A percentile compares a stretch with the other conserved stretches of the same genome.
These are phyloP conservation scores for Polyporus tsugae DNA, from an alignment of 1,284 basidiomycete genomes.

Conservation along the genomic window DNA sequence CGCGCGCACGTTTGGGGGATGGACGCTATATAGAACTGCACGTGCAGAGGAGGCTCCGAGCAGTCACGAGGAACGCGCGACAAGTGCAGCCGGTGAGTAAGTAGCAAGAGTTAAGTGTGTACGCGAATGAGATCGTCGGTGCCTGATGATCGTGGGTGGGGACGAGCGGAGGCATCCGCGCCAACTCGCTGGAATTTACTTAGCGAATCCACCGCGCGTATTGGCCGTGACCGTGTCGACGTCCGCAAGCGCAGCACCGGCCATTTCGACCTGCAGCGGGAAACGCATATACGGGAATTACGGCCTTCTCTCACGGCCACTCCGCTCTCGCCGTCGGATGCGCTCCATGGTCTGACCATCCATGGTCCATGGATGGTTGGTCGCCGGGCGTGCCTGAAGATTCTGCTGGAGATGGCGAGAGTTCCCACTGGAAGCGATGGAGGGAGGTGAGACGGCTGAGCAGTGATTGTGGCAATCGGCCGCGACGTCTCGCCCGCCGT, in stretches of 20 bases:
- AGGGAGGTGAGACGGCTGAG: neutral
- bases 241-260: neutral
- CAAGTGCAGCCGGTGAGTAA: neutral
- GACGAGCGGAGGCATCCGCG: neutral
- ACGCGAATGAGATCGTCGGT: slow-evolving; percentile 5
- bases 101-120: neutral
- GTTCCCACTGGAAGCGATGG: neutral
- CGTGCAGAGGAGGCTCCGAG: neutral
- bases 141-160: slow-evolving; percentile 7
- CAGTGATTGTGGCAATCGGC: neutral
- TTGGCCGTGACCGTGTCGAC: neutral
- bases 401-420: slow-evolving; percentile 4
- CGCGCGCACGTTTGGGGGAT: neutral
- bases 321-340: neutral
- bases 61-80: neutral
- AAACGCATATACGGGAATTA: neutral
- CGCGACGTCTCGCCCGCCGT: neutral
- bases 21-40: neutral
- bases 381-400: slow-evolving; percentile 2
- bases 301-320: neutral
- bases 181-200: neutral
- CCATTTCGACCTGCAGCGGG: neutral
- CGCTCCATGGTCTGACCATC: neutral
- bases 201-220: neutral
- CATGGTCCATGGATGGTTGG: neutral